A percentile compares a stretch with the other conserved stretches of the same genome.
These are phyloP conservation scores for Pochonia chlamydosporia DNA, from an alignment of 2,329 filamentous ascomycete species.

Conservation along the genomic window DNA sequence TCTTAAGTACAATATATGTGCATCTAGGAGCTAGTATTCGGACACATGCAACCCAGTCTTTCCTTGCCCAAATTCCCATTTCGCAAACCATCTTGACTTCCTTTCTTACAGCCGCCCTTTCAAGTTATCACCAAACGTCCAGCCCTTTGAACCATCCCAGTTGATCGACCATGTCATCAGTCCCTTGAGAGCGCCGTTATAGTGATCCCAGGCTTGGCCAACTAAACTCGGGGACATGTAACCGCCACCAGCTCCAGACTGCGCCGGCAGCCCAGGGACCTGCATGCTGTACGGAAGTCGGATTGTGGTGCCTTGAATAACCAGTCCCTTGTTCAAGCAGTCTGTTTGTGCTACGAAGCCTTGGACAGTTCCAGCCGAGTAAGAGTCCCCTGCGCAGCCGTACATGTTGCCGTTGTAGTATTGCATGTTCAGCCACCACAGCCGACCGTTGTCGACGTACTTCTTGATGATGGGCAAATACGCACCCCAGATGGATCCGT, in stretches of 20 bases:
- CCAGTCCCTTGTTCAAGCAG: constrained; percentile 26
- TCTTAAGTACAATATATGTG: too few relatives aligned
- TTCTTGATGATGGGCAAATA: constrained; percentile 32
- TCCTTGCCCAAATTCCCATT: too few relatives aligned
- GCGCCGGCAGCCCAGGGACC: constrained; percentile 28
- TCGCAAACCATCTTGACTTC: background rate
- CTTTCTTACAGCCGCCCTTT: constrained; percentile 11
- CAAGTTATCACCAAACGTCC: constrained; percentile 28
- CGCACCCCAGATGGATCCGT: constrained; percentile 28
- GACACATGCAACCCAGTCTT: too few relatives aligned
- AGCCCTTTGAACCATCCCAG: constrained; percentile 28
- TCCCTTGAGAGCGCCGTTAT: constrained; percentile 25
- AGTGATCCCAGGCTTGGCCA: constrained; percentile 23
- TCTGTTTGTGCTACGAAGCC: constrained; percentile 30
- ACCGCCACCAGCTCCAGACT: constrained; percentile 25
- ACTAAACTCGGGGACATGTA: constrained; percentile 26
- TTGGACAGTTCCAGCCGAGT: constrained; percentile 22
- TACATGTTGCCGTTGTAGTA: constrained; percentile 33
- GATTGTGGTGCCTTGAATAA: constrained; percentile 25
- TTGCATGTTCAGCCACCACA: constrained; percentile 33
- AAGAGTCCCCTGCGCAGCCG: constrained; percentile 26
- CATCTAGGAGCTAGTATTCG: too few relatives aligned
- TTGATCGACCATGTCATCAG: constrained; percentile 32
- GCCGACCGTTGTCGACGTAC: constrained; percentile 27
- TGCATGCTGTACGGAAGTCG: constrained; percentile 27